phyloP scores from a whole-genome alignment of 495 filamentous ascomycete species.

The Trichocladium antarcticum region DNA sequence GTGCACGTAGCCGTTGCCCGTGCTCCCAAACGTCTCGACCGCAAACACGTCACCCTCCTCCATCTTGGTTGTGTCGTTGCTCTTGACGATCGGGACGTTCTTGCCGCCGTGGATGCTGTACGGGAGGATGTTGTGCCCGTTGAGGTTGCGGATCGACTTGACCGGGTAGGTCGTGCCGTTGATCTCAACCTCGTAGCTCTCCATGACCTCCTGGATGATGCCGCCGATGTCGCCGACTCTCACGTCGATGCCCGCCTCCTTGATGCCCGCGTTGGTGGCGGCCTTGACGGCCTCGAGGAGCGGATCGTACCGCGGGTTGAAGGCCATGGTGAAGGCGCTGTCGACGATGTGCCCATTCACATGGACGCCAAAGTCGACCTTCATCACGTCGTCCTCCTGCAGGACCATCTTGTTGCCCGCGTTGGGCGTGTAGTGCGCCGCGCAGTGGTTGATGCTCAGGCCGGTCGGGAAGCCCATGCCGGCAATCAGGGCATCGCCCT shows the following conservation, averaged over 20 bases:
- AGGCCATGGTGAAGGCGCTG: slow-evolving; percentile 83
- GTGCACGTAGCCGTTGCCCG: slow-evolving; percentile 72
- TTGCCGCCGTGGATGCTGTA: slow-evolving; percentile 82
- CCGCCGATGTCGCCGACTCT: slow-evolving; percentile 66
- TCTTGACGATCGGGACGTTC: slow-evolving; percentile 84
- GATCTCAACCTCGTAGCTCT: slow-evolving; percentile 76
- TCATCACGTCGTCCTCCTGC: slow-evolving; percentile 78
- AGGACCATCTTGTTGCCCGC: slow-evolving; percentile 79
- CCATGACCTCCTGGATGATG: slow-evolving; percentile 77
- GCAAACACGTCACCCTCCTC: slow-evolving; percentile 90
- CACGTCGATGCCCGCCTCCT: slow-evolving; percentile 73
- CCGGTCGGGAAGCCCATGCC: slow-evolving; percentile 88
- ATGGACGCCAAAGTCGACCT: slow-evolving; percentile 86
- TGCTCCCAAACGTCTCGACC: slow-evolving; percentile 90
- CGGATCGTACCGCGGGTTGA: slow-evolving; percentile 75
- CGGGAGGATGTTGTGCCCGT: slow-evolving; percentile 77
- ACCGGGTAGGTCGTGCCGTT: slow-evolving; percentile 67
- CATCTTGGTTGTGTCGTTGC: slow-evolving; percentile 72
- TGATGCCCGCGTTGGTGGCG: slow-evolving; percentile 78
- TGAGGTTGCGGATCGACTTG: slow-evolving; percentile 78
- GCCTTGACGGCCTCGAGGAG: slow-evolving; percentile 72
- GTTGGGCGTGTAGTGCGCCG: slow-evolving; percentile 85
- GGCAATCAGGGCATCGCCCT: slow-evolving; percentile 66
- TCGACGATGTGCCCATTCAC: slow-evolving; percentile 87
- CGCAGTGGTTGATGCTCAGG: slow-evolving; percentile 75